Base-by-base conservation (phyloP, 2,329 filamentous ascomycete species). In the Neofusicoccum parvum region DNA sequence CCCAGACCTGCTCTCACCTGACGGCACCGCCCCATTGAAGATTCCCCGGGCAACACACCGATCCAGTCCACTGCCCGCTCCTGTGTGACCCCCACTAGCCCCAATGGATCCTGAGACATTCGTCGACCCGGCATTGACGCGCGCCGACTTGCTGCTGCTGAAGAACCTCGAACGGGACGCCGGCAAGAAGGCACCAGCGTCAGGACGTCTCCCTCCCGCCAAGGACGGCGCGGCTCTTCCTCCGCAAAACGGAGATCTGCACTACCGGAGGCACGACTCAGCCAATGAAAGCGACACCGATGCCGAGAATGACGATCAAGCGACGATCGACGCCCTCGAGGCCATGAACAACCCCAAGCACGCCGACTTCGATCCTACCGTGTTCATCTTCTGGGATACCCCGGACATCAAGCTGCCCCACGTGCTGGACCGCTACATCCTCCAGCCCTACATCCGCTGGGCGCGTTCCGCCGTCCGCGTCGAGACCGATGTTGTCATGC, bases 401-500 rank as follows among this genome's bases (percentile, higher is more conserved):
- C 77, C 80, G 39, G 76, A 82, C 65, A 76, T 86, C 53, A 71
- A 75, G 32, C 67, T 78, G 32, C 75, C 79, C 5, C 66, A 69
- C 0, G 62, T 74, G n/a, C 46, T 86, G 51, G 78, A 85, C 72
- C 76, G 77, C 46, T 82, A 83, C 67, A 32, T 89, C 1, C 78
- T 92, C 17, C 79, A 82, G 46, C 86, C 88, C 0, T 92, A 91
- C 73, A 79, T 88, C 54, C 75, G 77, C 14, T 78, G 83, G 72
- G 89, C 86, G 1, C 81, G 80, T 48, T 76, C 73, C 2, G 75
- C 89, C 23, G 88, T 90, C 10, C 88, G 90, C 14, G 80, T 86
- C 66, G 83, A 87, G 64, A 90, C 89, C 0, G 91, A 94, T 74
- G 89, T 94, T 17, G 86, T 93, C 53, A 92, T 94, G 83, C 76